Evolutionary conservation across 176 grass and related monocot species (phyloP).

Genomic region (Tillandsia fasciculata): DNA sequence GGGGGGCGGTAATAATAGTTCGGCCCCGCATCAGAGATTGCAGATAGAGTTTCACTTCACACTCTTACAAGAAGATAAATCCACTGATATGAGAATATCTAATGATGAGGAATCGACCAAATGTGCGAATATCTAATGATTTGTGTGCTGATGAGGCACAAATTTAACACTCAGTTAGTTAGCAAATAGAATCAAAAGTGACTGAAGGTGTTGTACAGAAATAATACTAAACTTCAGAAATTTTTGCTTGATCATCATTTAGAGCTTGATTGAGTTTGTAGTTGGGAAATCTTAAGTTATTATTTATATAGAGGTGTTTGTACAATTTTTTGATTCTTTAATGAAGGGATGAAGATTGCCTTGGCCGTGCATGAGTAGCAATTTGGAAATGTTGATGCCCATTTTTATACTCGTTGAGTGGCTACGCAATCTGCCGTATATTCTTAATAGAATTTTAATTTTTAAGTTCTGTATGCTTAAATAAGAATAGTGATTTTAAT

Average conservation of each 20-base stretch:
- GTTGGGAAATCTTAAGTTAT: neutral
- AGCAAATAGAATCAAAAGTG: neutral
- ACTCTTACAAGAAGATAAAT: slow-evolving; percentile 15
- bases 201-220: neutral
- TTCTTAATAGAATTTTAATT: neutral
- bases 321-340: too few relatives aligned
- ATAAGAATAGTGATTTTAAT: too few relatives aligned
- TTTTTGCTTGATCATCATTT: too few relatives aligned
- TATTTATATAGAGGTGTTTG: too few relatives aligned
- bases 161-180: too few relatives aligned
- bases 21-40: slow-evolving; percentile 63
- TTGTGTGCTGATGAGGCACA: too few relatives aligned
- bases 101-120: neutral
- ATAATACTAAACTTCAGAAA: neutral
- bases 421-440: slow-evolving; percentile 5
- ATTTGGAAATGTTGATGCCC: too few relatives aligned
- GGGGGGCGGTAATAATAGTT: slow-evolving; percentile 6
- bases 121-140: too few relatives aligned
- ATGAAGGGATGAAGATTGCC: too few relatives aligned
- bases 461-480: too few relatives aligned
- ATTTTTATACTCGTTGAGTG: too few relatives aligned
- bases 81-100: neutral
- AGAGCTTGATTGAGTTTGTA: neutral
- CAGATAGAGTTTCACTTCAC: slow-evolving; percentile 98
- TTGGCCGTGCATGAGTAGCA: too few relatives aligned